Conservation (phyloP, 75 land plant species). For the Cunninghamia lanceolata region DNA sequence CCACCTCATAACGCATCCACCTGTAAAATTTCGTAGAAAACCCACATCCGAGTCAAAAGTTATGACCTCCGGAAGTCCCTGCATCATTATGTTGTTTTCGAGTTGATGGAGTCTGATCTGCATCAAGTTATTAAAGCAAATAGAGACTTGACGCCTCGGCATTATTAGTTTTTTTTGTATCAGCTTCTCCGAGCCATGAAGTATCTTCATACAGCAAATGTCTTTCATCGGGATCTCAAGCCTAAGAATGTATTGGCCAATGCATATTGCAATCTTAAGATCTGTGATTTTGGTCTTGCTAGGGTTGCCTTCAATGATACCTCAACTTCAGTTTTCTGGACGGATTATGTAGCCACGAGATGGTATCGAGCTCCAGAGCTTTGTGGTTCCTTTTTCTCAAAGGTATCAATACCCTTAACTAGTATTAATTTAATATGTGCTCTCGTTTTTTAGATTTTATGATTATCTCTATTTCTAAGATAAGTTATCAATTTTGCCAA, state of each 20-base stretch:
- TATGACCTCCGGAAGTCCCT: too few species aligned
- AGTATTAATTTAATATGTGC: neutral
- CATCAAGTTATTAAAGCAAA: constrained; percentile 95
- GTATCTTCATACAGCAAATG: constrained; percentile 84
- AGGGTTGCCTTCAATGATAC: constrained; percentile 73
- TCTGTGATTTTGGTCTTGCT: constrained; percentile 75
- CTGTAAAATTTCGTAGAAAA: too few species aligned
- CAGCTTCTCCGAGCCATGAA: constrained; percentile 91
- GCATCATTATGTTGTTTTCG: constrained; percentile 91
- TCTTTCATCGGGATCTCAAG: constrained; percentile 72
- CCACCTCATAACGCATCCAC: too few species aligned
- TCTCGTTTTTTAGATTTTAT: neutral
- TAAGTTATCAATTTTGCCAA: neutral
- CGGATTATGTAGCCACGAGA: constrained; percentile 93
- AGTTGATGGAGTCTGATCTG: constrained; percentile 89
- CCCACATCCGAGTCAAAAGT: too few species aligned
- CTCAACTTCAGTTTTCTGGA: constrained; percentile 68
- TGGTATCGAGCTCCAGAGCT: constrained; percentile 98
- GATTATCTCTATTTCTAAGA: neutral
- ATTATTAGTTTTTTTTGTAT: constrained; percentile 83
- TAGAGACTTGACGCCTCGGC: constrained; percentile 87
- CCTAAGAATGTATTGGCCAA: constrained; percentile 78
- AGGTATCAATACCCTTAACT: constrained; percentile 37
- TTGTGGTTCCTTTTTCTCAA: constrained; percentile 94
- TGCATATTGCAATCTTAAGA: constrained; percentile 78